Conservation (phyloP, 345 rosid genomes). For the Melaleuca quinquenervia region DNA sequence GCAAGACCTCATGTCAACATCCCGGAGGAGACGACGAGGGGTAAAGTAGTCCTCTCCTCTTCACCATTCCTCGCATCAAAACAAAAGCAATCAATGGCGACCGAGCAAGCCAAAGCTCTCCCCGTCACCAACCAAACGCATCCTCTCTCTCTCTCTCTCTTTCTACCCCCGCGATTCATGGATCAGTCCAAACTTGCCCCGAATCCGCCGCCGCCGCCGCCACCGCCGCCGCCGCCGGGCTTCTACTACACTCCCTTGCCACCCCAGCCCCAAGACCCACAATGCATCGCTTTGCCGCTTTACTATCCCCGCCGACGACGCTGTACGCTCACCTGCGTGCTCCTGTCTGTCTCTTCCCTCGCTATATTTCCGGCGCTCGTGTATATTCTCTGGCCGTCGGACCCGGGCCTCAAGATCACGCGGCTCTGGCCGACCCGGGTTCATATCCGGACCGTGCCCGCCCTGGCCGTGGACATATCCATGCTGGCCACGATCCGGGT, state of each 20-base stretch:
- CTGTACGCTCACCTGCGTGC: background rate
- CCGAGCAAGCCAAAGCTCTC: background rate
- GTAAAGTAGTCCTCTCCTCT: background rate
- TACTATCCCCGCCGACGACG: background rate
- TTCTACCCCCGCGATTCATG: background rate
- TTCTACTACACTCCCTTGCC: background rate
- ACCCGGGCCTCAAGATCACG: background rate
- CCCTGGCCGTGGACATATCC: background rate
- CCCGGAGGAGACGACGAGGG: background rate
- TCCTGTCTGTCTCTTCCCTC: background rate
- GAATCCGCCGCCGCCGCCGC: background rate
- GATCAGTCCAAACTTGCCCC: background rate
- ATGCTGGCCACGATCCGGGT: constrained; percentile 32
- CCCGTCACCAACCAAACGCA: background rate
- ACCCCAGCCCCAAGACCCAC: background rate
- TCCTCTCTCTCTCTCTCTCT: background rate
- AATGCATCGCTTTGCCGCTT: background rate
- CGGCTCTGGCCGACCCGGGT: background rate
- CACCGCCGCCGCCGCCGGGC: background rate
- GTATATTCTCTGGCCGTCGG: constrained; percentile 2
- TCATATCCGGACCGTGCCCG: background rate
- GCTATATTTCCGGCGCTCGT: background rate
- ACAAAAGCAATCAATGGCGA: background rate
- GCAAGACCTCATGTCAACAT: background rate
- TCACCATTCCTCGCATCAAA: background rate